A percentile compares a stretch with the other conserved stretches of the same genome.
Evolutionary conservation across 1,139 yeast genomes (phyloP).

Genomic region (Pichia sp.): DNA sequence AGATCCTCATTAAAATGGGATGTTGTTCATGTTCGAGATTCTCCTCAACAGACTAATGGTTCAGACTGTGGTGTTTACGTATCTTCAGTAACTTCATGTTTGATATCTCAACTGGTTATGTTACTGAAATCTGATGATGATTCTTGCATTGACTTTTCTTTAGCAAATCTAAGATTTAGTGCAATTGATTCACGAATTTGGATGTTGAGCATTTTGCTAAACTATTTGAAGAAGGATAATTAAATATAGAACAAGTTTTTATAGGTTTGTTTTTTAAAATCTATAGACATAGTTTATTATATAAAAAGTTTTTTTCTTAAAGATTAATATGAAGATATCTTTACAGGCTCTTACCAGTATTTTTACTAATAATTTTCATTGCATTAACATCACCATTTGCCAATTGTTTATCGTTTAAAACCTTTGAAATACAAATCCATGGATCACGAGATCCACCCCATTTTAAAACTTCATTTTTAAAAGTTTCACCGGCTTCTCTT

Average conservation of each 20-base stretch:
- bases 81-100: conserved; percentile 40
- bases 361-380: conserved; percentile 56
- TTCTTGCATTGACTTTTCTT: conserved; percentile 28
- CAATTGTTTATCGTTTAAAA: conserved; percentile 49
- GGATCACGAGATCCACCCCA: conserved; percentile 97
- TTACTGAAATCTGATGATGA: conserved; percentile 17
- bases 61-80: conserved; percentile 75
- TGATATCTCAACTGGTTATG: conserved; percentile 35
- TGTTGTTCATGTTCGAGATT: conserved; percentile 18
- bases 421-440: conserved; percentile 80
- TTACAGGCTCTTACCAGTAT: not conserved
- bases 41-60: conserved; percentile 74
- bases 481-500: conserved; percentile 65
- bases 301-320: not conserved
- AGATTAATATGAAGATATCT: not conserved
- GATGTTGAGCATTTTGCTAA: conserved; percentile 32
- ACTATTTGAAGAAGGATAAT: conserved; percentile 19
- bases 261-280: not conserved
- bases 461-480: conserved; percentile 60
- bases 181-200: conserved; percentile 41
- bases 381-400: conserved; percentile 65
- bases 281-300: not conserved
- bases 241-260: not conserved
- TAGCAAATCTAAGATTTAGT: conserved; percentile 32
- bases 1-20: conserved; percentile 9